Evolutionary conservation across 768 basidiomycete species (phyloP), one percentile per base, ranked within the genome.

Genomic region (Russula griseocarnosa): DNA sequence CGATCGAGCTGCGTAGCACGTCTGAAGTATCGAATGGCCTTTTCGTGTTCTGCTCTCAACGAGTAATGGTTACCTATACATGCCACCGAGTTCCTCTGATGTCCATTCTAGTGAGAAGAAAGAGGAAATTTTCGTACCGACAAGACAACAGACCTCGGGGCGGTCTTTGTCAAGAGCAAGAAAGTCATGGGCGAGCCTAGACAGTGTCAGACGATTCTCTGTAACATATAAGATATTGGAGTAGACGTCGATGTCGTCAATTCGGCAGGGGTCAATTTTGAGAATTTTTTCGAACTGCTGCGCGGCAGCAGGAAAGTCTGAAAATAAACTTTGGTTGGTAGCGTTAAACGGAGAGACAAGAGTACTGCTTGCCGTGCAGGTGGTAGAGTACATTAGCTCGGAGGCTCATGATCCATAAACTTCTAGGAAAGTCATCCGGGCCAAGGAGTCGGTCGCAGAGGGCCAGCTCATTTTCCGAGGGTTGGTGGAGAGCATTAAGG

Each of bases 181-280:
- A 74, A 94, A 96, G 68, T 95, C 88, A 67, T 94, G 94, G 9
- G 96, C 97, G 42, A 98, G 81, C 73, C 86, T 86, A 22, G 94
- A 94, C 49, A 99, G 78, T 71, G 96, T 95, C 38, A 91, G 77
- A 51, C 85, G 83, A 70, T 92, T 92, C 70, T 94, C 91, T 54
- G 92, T 92, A 3, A 98, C 94, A 74, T 98, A 98, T 47, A 98
- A 81, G 71, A 98, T 97, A 72, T 98, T 97, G 61, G 94, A 96
- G 74, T 90, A 94, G 42, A 97, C 86, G 71, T 98, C 97, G 61
- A 98, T 88, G 70, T 97, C 92, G 67, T 99, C 97, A 62, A 97
- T 84, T 28, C 94, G 84, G 74, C 86, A 87, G 10, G 95, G 96
- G 72, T 98, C 94, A 40, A 87, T 72, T 3, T 78, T 75, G 38